Conservation (phyloP, 371 early-diverging fungal genomes). For the Rhizomucor pusillus region DNA sequence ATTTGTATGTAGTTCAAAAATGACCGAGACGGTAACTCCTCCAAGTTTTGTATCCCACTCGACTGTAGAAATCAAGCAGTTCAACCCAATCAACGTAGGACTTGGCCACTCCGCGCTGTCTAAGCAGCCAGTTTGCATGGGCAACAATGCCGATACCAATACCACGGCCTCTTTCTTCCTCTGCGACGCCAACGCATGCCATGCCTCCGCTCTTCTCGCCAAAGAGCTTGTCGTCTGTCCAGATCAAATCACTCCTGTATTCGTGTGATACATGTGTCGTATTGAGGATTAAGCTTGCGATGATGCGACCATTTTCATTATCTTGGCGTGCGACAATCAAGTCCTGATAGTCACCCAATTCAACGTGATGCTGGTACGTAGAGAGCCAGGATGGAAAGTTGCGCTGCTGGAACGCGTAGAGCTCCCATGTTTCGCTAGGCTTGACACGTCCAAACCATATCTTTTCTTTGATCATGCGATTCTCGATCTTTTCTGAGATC, state of each 20-base stretch:
- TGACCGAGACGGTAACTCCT: constrained; percentile 37
- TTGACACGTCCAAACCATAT: constrained; percentile 33
- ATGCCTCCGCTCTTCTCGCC: constrained; percentile 37
- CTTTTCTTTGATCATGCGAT: constrained; percentile 31
- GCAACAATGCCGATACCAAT: constrained; percentile 42
- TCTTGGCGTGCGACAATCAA: constrained; percentile 37
- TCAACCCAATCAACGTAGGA: constrained; percentile 53
- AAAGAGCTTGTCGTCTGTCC: constrained; percentile 32
- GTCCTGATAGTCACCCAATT: constrained; percentile 44
- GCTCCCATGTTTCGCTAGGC: constrained; percentile 21
- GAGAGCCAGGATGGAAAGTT: constrained; percentile 41
- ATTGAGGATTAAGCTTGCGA: constrained; percentile 31
- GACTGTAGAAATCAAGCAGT: constrained; percentile 37
- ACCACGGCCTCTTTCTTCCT: constrained; percentile 39
- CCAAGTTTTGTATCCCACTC: constrained; percentile 41
- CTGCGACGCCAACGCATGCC: constrained; percentile 48
- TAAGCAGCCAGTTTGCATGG: constrained; percentile 35
- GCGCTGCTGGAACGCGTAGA: constrained; percentile 32
- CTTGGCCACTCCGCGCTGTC: constrained; percentile 31
- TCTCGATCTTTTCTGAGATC: constrained; percentile 16
- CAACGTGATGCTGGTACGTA: constrained; percentile 43
- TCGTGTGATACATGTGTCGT: constrained; percentile 26
- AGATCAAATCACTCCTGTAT: constrained; percentile 33
- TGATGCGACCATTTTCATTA: constrained; percentile 22
- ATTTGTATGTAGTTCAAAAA: no score